Evolutionary conservation across 2,329 filamentous ascomycete species (phyloP).

Genomic region (Diaporthe vexans): DNA sequence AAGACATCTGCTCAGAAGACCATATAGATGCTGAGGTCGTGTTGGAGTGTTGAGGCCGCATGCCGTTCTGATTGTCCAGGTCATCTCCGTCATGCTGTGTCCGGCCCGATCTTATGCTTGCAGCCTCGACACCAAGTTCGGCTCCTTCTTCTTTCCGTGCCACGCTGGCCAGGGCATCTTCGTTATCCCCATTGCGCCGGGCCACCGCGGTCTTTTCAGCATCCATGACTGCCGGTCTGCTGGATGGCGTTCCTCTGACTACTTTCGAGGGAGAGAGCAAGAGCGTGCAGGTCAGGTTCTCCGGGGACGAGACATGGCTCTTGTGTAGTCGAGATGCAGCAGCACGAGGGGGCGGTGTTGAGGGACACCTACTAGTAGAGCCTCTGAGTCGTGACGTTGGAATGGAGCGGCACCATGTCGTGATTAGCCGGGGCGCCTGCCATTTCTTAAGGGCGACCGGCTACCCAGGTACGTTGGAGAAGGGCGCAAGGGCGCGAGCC

Average conservation of each 20-base stretch:
- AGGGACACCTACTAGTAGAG: background rate
- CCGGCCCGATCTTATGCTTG: background rate
- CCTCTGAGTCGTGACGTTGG: conserved; percentile 21
- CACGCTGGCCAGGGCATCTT: background rate
- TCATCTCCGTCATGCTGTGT: background rate
- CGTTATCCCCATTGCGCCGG: background rate
- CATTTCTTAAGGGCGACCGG: background rate
- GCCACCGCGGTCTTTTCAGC: background rate
- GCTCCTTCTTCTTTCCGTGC: conserved; percentile 1
- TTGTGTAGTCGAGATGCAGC: background rate
- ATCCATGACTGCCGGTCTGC: background rate
- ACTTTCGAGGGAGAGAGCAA: no score
- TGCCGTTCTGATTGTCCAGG: conserved; percentile 2
- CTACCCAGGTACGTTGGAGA: background rate
- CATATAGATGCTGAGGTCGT: conserved; percentile 30
- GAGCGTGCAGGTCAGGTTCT: background rate
- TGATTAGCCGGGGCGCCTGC: conserved; percentile 9
- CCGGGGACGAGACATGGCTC: background rate
- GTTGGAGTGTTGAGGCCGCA: conserved; percentile 33
- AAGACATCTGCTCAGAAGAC: conserved; percentile 39
- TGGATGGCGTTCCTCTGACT: background rate
- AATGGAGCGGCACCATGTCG: background rate
- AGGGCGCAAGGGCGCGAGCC: background rate
- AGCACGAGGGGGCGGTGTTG: background rate
- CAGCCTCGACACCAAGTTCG: background rate